Conservation (phyloP, 495 filamentous ascomycete genomes). For the Penicillium mononematosum region DNA sequence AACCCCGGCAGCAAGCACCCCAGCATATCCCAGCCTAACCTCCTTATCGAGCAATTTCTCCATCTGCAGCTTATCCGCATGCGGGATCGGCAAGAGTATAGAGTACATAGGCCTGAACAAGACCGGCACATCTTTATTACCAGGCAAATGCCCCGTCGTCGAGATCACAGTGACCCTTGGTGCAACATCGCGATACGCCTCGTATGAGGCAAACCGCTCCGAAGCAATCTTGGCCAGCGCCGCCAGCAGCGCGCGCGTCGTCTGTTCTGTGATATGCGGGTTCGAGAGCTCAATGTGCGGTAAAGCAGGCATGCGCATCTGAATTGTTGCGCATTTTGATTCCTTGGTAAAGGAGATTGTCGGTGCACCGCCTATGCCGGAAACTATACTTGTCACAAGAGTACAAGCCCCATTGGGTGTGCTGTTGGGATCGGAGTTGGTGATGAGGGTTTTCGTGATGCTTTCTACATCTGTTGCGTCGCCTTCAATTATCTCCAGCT, state of each 20-base stretch:
- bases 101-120: slow-evolving; percentile 36
- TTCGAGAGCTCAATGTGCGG: slow-evolving; percentile 25
- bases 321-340: slow-evolving; percentile 21
- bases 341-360: slow-evolving; percentile 11
- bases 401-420: slow-evolving; percentile 6
- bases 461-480: slow-evolving; percentile 44
- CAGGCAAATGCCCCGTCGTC: slow-evolving; percentile 30
- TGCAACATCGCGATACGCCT: slow-evolving; percentile 8
- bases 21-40: slow-evolving; percentile 7
- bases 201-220: slow-evolving; percentile 15
- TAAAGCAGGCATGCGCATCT: slow-evolving; percentile 15
- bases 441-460: slow-evolving; percentile 32
- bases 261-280: slow-evolving; percentile 28
- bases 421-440: slow-evolving; percentile 10
- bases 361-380: slow-evolving; percentile 43
- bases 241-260: slow-evolving; percentile 26
- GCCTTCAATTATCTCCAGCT: slow-evolving; percentile 46
- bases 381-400: slow-evolving; percentile 40
- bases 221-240: slow-evolving; percentile 28
- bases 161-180: slow-evolving; percentile 26
- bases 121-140: slow-evolving; percentile 35
- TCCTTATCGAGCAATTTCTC: slow-evolving; percentile 28
- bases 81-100: slow-evolving; percentile 31
- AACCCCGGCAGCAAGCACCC: slow-evolving; percentile 23
- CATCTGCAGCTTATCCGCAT: slow-evolving; percentile 42